Conservation (phyloP, 73 alveolate species). For the Paraurostyla sp. region DNA sequence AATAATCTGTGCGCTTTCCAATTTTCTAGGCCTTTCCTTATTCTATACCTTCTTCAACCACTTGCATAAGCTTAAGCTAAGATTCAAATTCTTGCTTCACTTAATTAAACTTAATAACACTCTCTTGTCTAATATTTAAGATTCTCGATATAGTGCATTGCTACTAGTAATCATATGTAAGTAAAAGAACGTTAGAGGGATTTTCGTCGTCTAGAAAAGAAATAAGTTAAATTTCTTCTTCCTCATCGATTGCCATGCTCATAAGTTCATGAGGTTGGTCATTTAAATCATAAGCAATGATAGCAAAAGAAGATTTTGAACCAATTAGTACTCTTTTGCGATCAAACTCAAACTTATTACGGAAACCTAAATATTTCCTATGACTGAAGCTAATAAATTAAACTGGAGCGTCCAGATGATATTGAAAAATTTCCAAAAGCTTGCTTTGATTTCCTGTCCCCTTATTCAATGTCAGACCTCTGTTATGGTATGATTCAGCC, state of each 20-base stretch:
- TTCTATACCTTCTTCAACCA: not conserved
- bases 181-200: not conserved
- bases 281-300: slow-evolving; percentile 19
- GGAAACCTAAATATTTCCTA: slow-evolving; percentile 23
- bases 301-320: not conserved
- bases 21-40: not conserved
- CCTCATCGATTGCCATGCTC: not conserved
- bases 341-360: slow-evolving; percentile 33
- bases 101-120: not conserved
- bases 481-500: not conserved
- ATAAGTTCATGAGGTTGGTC: slow-evolving; percentile 20
- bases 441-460: not conserved
- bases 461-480: not conserved
- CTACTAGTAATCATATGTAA: not conserved
- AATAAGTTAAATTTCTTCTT: slow-evolving; percentile 20
- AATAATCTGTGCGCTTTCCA: not conserved
- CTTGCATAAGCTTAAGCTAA: not conserved
- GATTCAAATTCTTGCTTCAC: slow-evolving; percentile 4
- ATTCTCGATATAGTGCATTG: not conserved
- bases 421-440: slow-evolving; percentile 12
- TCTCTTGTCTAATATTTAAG: not conserved
- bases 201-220: slow-evolving; percentile 22
- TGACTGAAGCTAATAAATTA: not conserved
- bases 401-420: slow-evolving; percentile 5
- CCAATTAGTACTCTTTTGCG: slow-evolving; percentile 17